phyloP scores from a whole-genome alignment of 2,329 filamentous ascomycete species.

The Diaporthe nobilis region DNA sequence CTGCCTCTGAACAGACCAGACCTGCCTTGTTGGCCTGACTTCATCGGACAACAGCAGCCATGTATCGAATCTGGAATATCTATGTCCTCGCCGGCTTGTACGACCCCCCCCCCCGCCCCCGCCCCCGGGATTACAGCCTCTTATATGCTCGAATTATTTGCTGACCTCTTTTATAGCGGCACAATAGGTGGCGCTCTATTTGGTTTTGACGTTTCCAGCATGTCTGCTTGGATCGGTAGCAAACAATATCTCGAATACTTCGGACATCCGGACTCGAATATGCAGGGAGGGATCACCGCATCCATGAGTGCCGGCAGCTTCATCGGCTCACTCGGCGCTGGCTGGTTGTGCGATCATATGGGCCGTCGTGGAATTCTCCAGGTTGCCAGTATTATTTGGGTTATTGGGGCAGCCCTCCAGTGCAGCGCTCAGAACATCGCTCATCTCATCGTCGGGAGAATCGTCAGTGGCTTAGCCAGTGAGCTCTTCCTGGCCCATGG shows the following conservation, averaged over 20 bases:
- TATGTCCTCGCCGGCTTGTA: constrained; percentile 38
- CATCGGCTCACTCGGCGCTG: constrained; percentile 67
- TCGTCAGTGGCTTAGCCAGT: constrained; percentile 74
- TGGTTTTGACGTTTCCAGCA: constrained; percentile 84
- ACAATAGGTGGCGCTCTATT: constrained; percentile 76
- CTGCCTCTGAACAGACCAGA: constrained; percentile 15
- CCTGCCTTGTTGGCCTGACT: background rate
- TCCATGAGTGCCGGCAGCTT: constrained; percentile 82
- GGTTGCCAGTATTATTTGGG: constrained; percentile 65
- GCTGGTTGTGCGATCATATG: constrained; percentile 64
- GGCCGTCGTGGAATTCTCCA: constrained; percentile 66
- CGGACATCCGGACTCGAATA: constrained; percentile 53
- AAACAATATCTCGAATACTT: constrained; percentile 41
- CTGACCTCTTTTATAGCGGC: constrained; percentile 29
- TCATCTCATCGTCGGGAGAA: constrained; percentile 80
- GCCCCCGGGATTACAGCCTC: no score
- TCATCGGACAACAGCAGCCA: constrained; percentile 24
- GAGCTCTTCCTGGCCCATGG: background rate
- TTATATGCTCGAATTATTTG: background rate
- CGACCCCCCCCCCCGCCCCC: background rate
- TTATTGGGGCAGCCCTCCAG: constrained; percentile 40
- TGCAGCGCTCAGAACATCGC: constrained; percentile 66
- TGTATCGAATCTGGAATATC: constrained; percentile 43
- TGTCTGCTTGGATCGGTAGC: constrained; percentile 77
- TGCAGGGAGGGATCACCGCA: constrained; percentile 79